A percentile compares a stretch with the other conserved stretches of the same genome.
Evolutionary conservation across 768 basidiomycete species (phyloP).

Genomic region (Galerina marginata): DNA sequence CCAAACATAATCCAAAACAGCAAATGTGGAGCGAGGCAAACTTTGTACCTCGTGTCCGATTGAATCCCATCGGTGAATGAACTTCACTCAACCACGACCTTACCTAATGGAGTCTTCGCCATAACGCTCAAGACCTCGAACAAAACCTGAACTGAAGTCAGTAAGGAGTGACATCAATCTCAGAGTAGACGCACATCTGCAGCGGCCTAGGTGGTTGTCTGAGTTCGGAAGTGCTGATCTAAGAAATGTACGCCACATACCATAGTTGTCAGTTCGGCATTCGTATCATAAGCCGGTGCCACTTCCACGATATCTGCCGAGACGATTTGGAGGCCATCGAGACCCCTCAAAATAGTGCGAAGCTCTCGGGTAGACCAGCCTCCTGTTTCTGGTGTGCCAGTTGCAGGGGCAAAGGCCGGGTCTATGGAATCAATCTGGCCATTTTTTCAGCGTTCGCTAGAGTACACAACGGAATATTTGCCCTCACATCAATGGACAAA

Average conservation of each 20-base stretch:
- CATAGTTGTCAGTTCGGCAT: slow-evolving; percentile 42
- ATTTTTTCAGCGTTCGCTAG: not conserved
- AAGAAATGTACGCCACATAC: slow-evolving; percentile 23
- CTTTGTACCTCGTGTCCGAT: slow-evolving; percentile 16
- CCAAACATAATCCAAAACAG: not conserved
- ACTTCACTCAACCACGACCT: slow-evolving; percentile 34
- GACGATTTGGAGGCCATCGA: slow-evolving; percentile 78
- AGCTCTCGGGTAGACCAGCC: slow-evolving; percentile 87
- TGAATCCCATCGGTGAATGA: slow-evolving; percentile 4
- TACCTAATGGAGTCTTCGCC: slow-evolving; percentile 80
- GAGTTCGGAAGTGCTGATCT: slow-evolving; percentile 11
- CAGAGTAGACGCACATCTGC: slow-evolving; percentile 39
- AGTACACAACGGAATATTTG: not conserved
- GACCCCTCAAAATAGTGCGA: slow-evolving; percentile 74
- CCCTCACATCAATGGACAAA: slow-evolving; percentile 75
- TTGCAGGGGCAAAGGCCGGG: slow-evolving; percentile 82
- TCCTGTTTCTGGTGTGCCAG: slow-evolving; percentile 85
- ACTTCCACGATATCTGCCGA: slow-evolving; percentile 88
- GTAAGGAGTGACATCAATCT: not conserved
- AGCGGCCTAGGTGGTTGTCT: slow-evolving; percentile 36
- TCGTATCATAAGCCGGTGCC: slow-evolving; percentile 77
- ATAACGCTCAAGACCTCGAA: slow-evolving; percentile 80
- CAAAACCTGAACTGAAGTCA: slow-evolving; percentile 52
- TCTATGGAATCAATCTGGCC: slow-evolving; percentile 78
- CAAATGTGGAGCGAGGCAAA: not conserved